phyloP scores from a whole-genome alignment of 2,329 filamentous ascomycete species.

The Chaetoscypha palmicola region DNA sequence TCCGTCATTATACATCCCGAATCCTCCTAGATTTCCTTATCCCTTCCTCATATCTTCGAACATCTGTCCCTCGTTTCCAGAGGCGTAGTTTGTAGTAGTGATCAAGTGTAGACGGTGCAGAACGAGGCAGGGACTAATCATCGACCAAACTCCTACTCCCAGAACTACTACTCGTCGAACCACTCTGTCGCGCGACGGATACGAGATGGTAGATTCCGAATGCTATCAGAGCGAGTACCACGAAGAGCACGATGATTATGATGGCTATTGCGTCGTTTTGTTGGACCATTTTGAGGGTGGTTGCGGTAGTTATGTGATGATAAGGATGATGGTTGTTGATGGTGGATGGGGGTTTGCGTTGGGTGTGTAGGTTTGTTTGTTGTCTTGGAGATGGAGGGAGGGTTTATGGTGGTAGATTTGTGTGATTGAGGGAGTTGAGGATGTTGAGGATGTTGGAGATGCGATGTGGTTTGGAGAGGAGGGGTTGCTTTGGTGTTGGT shows the following conservation, averaged over 20 bases:
- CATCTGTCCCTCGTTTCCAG: too few species aligned
- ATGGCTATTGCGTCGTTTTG: constrained; percentile 62
- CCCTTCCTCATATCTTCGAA: too few species aligned
- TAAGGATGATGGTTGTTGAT: not conserved
- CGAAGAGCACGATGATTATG: constrained; percentile 61
- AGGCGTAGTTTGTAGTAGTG: too few species aligned
- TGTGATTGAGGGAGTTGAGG: too few species aligned
- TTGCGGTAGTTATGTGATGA: not conserved
- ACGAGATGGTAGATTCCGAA: constrained; percentile 60
- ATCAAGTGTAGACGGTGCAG: too few species aligned
- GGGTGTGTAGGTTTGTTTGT: not conserved
- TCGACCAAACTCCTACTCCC: constrained; percentile 24
- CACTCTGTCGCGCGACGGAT: constrained; percentile 35
- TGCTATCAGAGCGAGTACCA: constrained; percentile 52
- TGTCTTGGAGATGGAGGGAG: too few species aligned
- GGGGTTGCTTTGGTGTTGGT: too few species aligned
- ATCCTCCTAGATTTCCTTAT: too few species aligned
- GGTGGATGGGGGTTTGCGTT: not conserved
- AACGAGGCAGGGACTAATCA: too few species aligned
- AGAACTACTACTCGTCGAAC: constrained; percentile 16
- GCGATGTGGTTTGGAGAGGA: too few species aligned
- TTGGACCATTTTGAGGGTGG: constrained; percentile 45
- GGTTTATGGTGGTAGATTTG: too few species aligned
- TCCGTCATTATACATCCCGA: constrained; percentile 3
- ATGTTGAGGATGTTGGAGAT: too few species aligned